These are phyloP conservation scores for Syzygium jambos DNA, from an alignment of 345 rosid genomes.

Conservation along the genomic window DNA sequence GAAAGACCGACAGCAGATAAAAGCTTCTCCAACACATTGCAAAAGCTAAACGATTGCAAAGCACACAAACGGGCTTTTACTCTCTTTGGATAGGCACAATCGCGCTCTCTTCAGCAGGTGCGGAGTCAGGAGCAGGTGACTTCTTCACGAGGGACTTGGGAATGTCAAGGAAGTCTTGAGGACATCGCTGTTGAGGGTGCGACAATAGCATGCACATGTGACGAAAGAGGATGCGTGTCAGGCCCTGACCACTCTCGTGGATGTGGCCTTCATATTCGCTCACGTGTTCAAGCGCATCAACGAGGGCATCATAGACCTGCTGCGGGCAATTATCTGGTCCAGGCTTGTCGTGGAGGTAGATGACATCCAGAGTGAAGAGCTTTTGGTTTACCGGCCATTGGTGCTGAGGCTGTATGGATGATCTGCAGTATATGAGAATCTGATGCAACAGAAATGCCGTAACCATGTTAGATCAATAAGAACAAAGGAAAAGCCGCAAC, in stretches of 20 bases:
- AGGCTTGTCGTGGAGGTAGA: slow-evolving; percentile 91
- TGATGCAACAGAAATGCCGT: not conserved
- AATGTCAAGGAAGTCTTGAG: slow-evolving; percentile 64
- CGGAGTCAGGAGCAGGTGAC: slow-evolving; percentile 32
- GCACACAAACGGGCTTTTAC: not conserved
- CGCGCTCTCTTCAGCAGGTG: slow-evolving; percentile 34
- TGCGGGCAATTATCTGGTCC: slow-evolving; percentile 88
- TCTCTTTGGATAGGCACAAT: slow-evolving; percentile 44
- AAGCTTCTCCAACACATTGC: not conserved
- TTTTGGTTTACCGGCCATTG: slow-evolving; percentile 73
- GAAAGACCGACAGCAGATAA: not conserved
- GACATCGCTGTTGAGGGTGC: slow-evolving; percentile 85
- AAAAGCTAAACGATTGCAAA: not conserved
- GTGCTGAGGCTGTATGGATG: slow-evolving; percentile 59
- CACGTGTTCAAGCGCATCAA: slow-evolving; percentile 70
- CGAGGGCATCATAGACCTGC: slow-evolving; percentile 67
- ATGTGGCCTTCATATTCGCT: slow-evolving; percentile 85
- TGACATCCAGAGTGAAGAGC: slow-evolving; percentile 79
- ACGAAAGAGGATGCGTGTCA: slow-evolving; percentile 53
- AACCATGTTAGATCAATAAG: not conserved
- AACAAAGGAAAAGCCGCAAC: not conserved
- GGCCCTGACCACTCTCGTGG: slow-evolving; percentile 72
- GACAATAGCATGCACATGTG: slow-evolving; percentile 55
- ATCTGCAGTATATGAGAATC: slow-evolving; percentile 62
- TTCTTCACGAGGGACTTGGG: slow-evolving; percentile 76